Evolutionary conservation across 2,329 filamentous ascomycete genomes (phyloP), one percentile per base, ranked within the genome.

Genomic region (Ophiosphaerella herpotricha): DNA sequence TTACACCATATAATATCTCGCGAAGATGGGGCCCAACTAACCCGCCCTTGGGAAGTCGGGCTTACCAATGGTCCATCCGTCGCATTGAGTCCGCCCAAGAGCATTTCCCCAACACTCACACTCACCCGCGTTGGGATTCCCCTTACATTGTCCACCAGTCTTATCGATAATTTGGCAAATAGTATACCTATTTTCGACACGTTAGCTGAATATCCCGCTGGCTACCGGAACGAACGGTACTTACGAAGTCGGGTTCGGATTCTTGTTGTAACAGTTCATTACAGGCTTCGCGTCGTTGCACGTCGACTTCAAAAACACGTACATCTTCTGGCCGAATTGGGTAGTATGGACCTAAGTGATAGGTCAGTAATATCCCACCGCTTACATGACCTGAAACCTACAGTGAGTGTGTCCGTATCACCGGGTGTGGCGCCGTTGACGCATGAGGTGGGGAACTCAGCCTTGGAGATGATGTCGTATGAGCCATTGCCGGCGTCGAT

Each of bases 241-340:
- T 39, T 42, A 45, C 47, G 12, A 2, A 26, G 47, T 39, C 21
- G 47, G 47, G 37, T 50, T 50, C 7, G 47, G 47, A 32, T 50
- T 45, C 23, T 33, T 7, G 2, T 5, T 11, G 37, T 50, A 50
- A 21, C 47, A 50, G 21, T 50, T 37, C 7, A 4, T 31, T n/a
- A 12, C 35, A 8, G 47, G 47, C 18, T 35, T 42, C 4, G 47
- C 24, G 5, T 41, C 35, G 4, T 18, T 39, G 42, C 47, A 50
- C 9, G 47, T 50, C 24, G 45, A 41, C 14, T 32, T 39, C 16
- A 50, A n/a, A 13, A 45, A 50, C 29, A 42, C 23, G 26, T 45
- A 50, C 47, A 50, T 50, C 18, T 44, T 50, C 26, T 39, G 41
- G 8, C 23, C 14, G 12, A 35, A 40, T 13, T 39, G 7, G 11